Evolutionary conservation across 768 basidiomycete genomes (phyloP).

Genomic region (Dictyophora rubrovolvata): DNA sequence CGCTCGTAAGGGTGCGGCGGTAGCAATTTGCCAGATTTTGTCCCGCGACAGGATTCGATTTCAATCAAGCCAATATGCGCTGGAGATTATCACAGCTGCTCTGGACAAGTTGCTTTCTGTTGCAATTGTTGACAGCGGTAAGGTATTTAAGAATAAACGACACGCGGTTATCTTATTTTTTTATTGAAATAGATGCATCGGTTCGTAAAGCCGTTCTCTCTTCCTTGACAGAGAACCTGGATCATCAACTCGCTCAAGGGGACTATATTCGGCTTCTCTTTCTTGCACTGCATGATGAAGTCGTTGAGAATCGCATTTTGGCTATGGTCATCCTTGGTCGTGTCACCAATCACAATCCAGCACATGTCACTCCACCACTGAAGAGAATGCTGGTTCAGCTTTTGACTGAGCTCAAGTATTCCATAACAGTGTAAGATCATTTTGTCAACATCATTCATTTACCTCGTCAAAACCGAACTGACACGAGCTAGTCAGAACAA

Average conservation of each 20-base stretch:
- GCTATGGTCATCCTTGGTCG: slow-evolving; percentile 38
- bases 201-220: slow-evolving; percentile 33
- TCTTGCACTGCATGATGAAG: slow-evolving; percentile 40
- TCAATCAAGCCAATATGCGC: slow-evolving; percentile 35
- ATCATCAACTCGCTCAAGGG: slow-evolving; percentile 37
- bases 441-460: not conserved
- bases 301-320: slow-evolving; percentile 32
- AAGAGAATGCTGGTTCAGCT: slow-evolving; percentile 38
- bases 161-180: not conserved
- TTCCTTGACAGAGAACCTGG: slow-evolving; percentile 33
- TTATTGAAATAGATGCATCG: slow-evolving; percentile 21
- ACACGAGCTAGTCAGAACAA: slow-evolving; percentile 18
- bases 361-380: slow-evolving; percentile 39
- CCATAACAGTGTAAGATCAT: slow-evolving; percentile 28
- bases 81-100: slow-evolving; percentile 36
- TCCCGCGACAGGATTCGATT: slow-evolving; percentile 35
- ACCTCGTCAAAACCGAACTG: slow-evolving; percentile 4
- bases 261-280: slow-evolving; percentile 39
- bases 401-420: slow-evolving; percentile 38
- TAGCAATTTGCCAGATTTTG: slow-evolving; percentile 33
- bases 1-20: slow-evolving; percentile 32
- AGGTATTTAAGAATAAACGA: slow-evolving; percentile 5
- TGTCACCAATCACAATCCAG: slow-evolving; percentile 35
- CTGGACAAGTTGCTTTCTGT: slow-evolving; percentile 37
- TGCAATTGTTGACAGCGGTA: slow-evolving; percentile 35